Base-by-base conservation (phyloP, 192 early-diverging fungal genomes). In the Rhizoclosmatium globosum region DNA sequence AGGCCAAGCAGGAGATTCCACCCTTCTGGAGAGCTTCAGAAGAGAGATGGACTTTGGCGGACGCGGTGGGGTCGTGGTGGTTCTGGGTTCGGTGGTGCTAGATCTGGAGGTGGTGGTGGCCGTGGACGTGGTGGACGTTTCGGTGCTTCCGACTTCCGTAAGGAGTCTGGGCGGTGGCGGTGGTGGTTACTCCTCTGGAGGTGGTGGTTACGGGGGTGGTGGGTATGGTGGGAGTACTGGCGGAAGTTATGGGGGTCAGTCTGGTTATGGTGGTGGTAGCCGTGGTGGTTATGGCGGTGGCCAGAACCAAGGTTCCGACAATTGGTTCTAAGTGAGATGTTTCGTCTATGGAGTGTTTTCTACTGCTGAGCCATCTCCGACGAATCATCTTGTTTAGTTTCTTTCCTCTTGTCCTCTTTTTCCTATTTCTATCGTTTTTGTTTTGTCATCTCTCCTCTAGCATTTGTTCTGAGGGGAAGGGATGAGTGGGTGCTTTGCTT, bases 1-100 rank as follows among this genome's bases (percentile, higher is more conserved):
- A 99, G 78, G 94, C 97, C 41, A 96, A 97, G 80, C 97, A 99
- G 83, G 96, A 97, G 41, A 82, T 99, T 41, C 96, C 96, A 46
- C 65, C 79, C 21, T 97, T 92, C 91, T 99, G 47, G 88, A 93
- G 68, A 64, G 60, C 45, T 83, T 77, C 77, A 60, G 71, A n/a
- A 83, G 89, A 38, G 87, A 95, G 39, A 82, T 82, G 11, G 77
- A 69, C 41, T 82, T 77, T 39, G 79, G 80, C 68, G 73, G 83
- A 39, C 59, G 88, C 50, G 84, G 90, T 45, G 89, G 93, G 83
- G 92, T 59, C 86, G 92, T 62, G 84, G 82, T 47, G 76, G 57
- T 71, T 84, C 85, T 61, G 79, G 82, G 59, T 39, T 82, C 61
- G 64, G 79, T 47, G 67, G 72, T 59, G 76, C 85, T 68, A 79